A percentile compares a stretch with the other conserved stretches of the same genome.
Conservation (phyloP, 1,284 basidiomycete genomes). For the Moesziomyces parantarcticus region DNA sequence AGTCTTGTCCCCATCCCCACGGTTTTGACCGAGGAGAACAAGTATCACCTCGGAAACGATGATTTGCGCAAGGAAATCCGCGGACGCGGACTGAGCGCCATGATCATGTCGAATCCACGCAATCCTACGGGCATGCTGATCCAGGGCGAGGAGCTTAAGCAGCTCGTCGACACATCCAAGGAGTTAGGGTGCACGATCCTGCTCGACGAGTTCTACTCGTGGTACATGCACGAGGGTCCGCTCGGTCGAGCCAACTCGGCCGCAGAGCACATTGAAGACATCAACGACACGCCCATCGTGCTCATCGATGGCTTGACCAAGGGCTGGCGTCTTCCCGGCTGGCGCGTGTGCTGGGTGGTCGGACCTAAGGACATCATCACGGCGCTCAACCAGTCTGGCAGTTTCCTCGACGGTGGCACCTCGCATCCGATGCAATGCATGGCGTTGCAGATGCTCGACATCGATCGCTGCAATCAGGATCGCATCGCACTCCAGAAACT, state of each 20-base stretch:
- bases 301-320: conserved; percentile 93
- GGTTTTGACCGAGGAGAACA: conserved; percentile 69
- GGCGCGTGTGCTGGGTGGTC: conserved; percentile 86
- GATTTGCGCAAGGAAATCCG: conserved; percentile 67
- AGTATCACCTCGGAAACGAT: conserved; percentile 79
- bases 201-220: conserved; percentile 91
- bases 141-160: conserved; percentile 79
- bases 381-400: conserved; percentile 53
- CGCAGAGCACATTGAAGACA: conserved; percentile 83
- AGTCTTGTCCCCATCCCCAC: conserved; percentile 78
- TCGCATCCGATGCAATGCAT: conserved; percentile 58
- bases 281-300: conserved; percentile 82
- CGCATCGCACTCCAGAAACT: conserved; percentile 74
- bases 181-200: conserved; percentile 81
- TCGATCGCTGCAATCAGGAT: conserved; percentile 76
- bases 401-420: conserved; percentile 57
- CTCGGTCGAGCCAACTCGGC: conserved; percentile 85
- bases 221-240: conserved; percentile 81
- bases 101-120: conserved; percentile 88
- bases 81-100: conserved; percentile 78
- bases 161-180: conserved; percentile 78
- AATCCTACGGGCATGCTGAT: conserved; percentile 86
- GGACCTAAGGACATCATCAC: conserved; percentile 68
- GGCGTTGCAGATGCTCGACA: conserved; percentile 57
- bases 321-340: conserved; percentile 71